Conservation (phyloP, 2,329 filamentous ascomycete genomes). For the Dothiorella sarmentorum region DNA sequence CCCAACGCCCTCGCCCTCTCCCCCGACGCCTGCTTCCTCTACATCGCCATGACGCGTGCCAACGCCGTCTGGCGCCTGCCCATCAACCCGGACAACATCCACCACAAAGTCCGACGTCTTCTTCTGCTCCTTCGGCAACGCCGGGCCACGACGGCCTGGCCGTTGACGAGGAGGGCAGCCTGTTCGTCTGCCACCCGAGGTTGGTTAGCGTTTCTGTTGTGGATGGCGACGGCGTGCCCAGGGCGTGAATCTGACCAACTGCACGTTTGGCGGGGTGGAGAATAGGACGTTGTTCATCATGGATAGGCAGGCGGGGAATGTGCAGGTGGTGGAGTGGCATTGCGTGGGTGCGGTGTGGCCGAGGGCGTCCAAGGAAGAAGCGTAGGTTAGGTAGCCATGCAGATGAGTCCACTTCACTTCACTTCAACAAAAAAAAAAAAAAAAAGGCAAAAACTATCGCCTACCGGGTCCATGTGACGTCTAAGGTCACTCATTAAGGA, state of each 20-base stretch:
- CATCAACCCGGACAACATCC: slow-evolving; percentile 38
- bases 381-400: too few relatives aligned
- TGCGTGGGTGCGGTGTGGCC: slow-evolving; percentile 23
- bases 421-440: too few relatives aligned
- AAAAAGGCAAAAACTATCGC: too few relatives aligned
- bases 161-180: slow-evolving; percentile 37
- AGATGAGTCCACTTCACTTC: too few relatives aligned
- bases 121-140: slow-evolving; percentile 42
- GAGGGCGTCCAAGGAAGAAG: neutral
- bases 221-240: slow-evolving; percentile 37
- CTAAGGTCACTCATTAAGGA: too few relatives aligned
- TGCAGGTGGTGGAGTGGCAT: slow-evolving; percentile 36
- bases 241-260: slow-evolving; percentile 42
- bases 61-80: slow-evolving; percentile 44
- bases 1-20: slow-evolving; percentile 41
- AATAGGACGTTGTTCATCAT: slow-evolving; percentile 41
- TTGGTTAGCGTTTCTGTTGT: slow-evolving; percentile 38
- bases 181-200: slow-evolving; percentile 31
- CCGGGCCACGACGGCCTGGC: slow-evolving; percentile 41
- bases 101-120: slow-evolving; percentile 41
- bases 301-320: slow-evolving; percentile 39
- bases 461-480: too few relatives aligned
- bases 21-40: slow-evolving; percentile 37
- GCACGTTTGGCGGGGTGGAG: slow-evolving; percentile 40
- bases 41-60: slow-evolving; percentile 41